Conservation (phyloP, 495 filamentous ascomycete genomes). For the Penicillium turbatum region DNA sequence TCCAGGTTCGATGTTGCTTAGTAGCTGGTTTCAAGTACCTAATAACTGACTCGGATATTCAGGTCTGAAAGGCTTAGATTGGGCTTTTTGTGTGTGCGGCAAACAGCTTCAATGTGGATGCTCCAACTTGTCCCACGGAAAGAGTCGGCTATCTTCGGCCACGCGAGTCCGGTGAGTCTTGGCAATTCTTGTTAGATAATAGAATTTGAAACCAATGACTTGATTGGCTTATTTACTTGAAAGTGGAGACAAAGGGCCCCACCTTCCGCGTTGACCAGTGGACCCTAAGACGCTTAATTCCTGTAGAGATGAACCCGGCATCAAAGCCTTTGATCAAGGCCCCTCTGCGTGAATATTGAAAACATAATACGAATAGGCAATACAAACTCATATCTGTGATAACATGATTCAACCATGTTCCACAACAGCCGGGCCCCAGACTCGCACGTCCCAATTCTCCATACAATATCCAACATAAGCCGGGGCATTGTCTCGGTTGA, state of each 20-base stretch:
- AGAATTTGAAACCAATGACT: conserved; percentile 5
- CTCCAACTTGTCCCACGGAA: too few species aligned
- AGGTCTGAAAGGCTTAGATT: not conserved
- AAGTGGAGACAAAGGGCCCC: conserved; percentile 1
- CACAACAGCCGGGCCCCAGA: conserved; percentile 20
- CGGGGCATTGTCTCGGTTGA: conserved; percentile 21
- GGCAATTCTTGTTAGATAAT: conserved; percentile 25
- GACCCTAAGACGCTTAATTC: conserved; percentile 21
- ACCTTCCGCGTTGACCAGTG: conserved; percentile 8
- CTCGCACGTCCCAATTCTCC: conserved; percentile 14
- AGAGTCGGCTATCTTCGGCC: conserved; percentile 18
- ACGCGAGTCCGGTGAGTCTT: conserved; percentile 12
- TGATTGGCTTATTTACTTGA: conserved; percentile 3
- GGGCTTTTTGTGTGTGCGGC: conserved; percentile 8
- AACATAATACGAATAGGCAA: conserved; percentile 13
- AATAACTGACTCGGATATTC: too few species aligned
- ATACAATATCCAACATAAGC: not conserved
- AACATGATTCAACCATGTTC: conserved; percentile 12
- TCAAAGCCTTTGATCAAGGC: conserved; percentile 9
- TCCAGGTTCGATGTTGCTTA: too few species aligned
- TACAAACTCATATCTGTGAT: conserved; percentile 12
- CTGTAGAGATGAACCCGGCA: conserved; percentile 9
- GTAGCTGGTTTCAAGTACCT: too few species aligned
- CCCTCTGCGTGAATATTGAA: not conserved
- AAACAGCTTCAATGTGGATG: not conserved